Conservation (phyloP, 164 flowering plant species). For the Aristolochia californica region DNA sequence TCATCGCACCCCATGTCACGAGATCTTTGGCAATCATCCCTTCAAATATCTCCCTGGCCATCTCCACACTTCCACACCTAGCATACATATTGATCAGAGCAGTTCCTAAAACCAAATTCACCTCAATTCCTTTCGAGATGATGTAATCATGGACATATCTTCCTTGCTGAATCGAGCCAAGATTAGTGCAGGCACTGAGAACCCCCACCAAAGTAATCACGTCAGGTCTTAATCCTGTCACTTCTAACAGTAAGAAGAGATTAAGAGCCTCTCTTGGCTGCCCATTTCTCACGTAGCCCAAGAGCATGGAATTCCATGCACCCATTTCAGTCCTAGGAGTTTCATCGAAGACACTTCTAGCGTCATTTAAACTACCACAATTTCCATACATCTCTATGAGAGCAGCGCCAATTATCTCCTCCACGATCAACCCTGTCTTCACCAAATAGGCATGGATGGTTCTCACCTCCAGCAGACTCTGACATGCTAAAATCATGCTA, state of each 20-base stretch:
- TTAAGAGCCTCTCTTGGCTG: slow-evolving; percentile 5
- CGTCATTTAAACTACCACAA: slow-evolving; percentile 26
- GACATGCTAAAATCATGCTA: slow-evolving; percentile 7
- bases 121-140: not conserved
- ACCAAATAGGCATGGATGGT: slow-evolving; percentile 18
- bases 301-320: too few relatives aligned
- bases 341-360: too few relatives aligned
- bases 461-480: slow-evolving; percentile 6
- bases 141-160: slow-evolving; percentile 4
- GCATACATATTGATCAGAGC: slow-evolving; percentile 26
- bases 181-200: slow-evolving; percentile 7
- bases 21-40: slow-evolving; percentile 25
- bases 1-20: slow-evolving; percentile 40
- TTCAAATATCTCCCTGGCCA: slow-evolving; percentile 24
- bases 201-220: slow-evolving; percentile 6
- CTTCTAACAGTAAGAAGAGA: slow-evolving; percentile 38
- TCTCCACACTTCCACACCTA: slow-evolving; percentile 27
- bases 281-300: too few relatives aligned
- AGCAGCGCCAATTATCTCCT: slow-evolving; percentile 17
- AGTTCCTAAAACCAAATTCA: slow-evolving; percentile 4
- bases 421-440: slow-evolving; percentile 9
- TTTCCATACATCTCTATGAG: slow-evolving; percentile 39
- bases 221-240: slow-evolving; percentile 31
- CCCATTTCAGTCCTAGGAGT: too few relatives aligned
- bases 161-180: slow-evolving; percentile 2